Evolutionary conservation across 805 yeast genomes (phyloP), one percentile per base, ranked within the genome.

Genomic region (Nakazawaea peltata): DNA sequence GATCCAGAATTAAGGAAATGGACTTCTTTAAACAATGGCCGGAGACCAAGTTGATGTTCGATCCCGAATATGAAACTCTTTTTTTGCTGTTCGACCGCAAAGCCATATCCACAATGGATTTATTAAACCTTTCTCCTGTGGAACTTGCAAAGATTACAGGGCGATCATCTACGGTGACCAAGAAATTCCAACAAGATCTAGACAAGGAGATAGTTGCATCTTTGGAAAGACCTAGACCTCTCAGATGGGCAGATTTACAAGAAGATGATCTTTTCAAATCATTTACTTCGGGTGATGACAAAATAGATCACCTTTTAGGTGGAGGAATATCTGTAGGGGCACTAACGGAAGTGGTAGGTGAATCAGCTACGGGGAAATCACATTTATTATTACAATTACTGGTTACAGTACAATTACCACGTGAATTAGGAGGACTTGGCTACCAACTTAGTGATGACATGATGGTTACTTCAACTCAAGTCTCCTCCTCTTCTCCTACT

Each of bases 341-440:
- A 17, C 51, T 81, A 2, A 77, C 87, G 0, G 97, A 88, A 57
- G 51, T 90, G 3, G 77, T 76, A 45, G 97, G 97, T 0, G 81
- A 80, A 18, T 76, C 94, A 33, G 83, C 94, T 0, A 69, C 82
- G 1, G 97, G 96, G 0, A 90, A 90, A 49, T 79, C 96, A 0
- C 94, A 88, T 45, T 57, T 88, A 4, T 57, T 82, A 18, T 67
- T 79, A 60, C 90, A 81, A 44, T 47, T 87, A 34, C 65, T 81
- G 2, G 58, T 76, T 3, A 59, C 76, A 2, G 74, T 78, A 10
- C 86, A 79, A 43, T 45, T 71, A 8, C 69, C 78, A 0, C 30
- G 18, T 9, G 57, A 52, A 13, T 43, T 56, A 25, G 76, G 77
- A 4, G 82, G 83, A 0, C 41, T 72, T 7, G 65, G 58, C 1